A percentile compares a stretch with the other conserved stretches of the same genome.
Evolutionary conservation across 2,329 filamentous ascomycete species (phyloP).

Genomic region (Pseudogymnoascus sp.): DNA sequence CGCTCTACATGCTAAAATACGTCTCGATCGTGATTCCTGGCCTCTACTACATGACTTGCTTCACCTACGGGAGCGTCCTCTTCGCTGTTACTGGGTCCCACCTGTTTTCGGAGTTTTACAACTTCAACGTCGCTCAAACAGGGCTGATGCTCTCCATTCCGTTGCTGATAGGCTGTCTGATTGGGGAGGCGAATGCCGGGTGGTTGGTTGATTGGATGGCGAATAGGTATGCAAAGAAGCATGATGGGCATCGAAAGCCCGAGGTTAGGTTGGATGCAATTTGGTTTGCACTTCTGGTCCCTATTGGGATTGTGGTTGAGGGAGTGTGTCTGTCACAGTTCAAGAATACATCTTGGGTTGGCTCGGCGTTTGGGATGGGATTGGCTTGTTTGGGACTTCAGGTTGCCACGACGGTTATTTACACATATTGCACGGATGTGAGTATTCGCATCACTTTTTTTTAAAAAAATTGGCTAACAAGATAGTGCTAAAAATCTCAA

Average conservation of each 20-base stretch:
- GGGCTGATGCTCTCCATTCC: too few species aligned
- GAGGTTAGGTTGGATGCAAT: conserved; percentile 29
- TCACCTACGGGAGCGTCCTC: conserved; percentile 21
- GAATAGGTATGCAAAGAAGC: conserved; percentile 22
- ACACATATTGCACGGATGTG: conserved; percentile 29
- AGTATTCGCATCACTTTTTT: conserved; percentile 14
- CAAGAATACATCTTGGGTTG: conserved; percentile 27
- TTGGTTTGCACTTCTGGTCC: conserved; percentile 22
- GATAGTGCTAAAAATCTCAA: too few species aligned
- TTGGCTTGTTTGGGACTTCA: conserved; percentile 30
- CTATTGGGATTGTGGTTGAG: conserved; percentile 22
- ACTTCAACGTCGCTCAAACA: too few species aligned
- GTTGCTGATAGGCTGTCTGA: conserved; percentile 15
- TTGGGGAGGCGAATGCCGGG: conserved; percentile 23
- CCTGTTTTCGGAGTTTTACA: too few species aligned
- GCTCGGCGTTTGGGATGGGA: conserved; percentile 30
- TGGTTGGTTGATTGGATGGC: conserved; percentile 25
- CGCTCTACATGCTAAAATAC: conserved; percentile 23
- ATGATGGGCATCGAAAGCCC: conserved; percentile 23
- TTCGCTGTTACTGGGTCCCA: too few species aligned
- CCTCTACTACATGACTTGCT: conserved; percentile 24
- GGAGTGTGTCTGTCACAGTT: conserved; percentile 24
- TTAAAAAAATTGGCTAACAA: not conserved
- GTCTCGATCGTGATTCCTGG: conserved; percentile 22
- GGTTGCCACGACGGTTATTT: conserved; percentile 29